Evolutionary conservation across 1,284 basidiomycete species (phyloP).

Genomic region (Pseudomicrostroma phylloplanum): DNA sequence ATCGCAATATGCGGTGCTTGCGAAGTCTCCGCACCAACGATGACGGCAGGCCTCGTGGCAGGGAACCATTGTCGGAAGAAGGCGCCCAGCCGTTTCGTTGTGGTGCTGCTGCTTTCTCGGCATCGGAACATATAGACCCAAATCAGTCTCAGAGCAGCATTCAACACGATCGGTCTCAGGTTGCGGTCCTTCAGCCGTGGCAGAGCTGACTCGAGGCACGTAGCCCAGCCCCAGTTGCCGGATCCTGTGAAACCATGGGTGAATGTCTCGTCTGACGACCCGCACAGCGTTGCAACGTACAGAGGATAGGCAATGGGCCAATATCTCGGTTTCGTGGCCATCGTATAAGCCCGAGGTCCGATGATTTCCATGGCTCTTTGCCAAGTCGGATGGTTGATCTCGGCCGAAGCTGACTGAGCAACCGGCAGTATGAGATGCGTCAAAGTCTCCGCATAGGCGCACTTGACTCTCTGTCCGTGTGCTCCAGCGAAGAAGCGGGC

Average conservation of each 20-base stretch:
- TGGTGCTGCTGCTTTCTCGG: slow-evolving; percentile 72
- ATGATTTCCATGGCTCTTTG: slow-evolving; percentile 81
- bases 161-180: slow-evolving; percentile 67
- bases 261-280: slow-evolving; percentile 79
- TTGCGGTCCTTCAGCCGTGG: slow-evolving; percentile 80
- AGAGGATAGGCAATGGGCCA: slow-evolving; percentile 84
- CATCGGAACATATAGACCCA: slow-evolving; percentile 95
- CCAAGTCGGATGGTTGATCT: slow-evolving; percentile 93
- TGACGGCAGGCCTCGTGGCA: slow-evolving; percentile 60
- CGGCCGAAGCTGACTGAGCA: slow-evolving; percentile 87
- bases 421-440: slow-evolving; percentile 77
- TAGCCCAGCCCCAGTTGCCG: slow-evolving; percentile 63
- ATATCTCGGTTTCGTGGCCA: slow-evolving; percentile 83
- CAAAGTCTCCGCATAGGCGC: slow-evolving; percentile 77
- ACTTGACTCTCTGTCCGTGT: slow-evolving; percentile 77
- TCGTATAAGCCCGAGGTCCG: slow-evolving; percentile 73
- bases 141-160: slow-evolving; percentile 73
- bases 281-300: slow-evolving; percentile 74
- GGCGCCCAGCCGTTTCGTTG: slow-evolving; percentile 69
- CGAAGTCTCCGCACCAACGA: slow-evolving; percentile 62
- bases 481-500: slow-evolving; percentile 76
- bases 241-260: slow-evolving; percentile 51
- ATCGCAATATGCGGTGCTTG: slow-evolving; percentile 72
- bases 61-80: slow-evolving; percentile 77
- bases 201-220: slow-evolving; percentile 54